Base-by-base conservation (phyloP, 2,329 filamentous ascomycete genomes). In the Scedosporium dehoogii region DNA sequence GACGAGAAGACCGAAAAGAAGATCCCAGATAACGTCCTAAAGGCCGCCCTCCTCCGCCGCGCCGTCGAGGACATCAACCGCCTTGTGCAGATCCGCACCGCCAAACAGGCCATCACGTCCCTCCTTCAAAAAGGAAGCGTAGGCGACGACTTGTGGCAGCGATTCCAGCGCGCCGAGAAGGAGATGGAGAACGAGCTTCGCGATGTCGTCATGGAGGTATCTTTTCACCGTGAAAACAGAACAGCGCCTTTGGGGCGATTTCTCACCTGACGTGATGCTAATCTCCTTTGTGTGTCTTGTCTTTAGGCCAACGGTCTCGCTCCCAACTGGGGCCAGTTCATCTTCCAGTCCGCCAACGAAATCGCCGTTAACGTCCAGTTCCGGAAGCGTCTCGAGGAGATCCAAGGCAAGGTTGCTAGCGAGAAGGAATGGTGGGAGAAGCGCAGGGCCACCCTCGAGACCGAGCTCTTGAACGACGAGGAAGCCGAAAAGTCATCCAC, bases 261-360 rank as follows among this genome's bases (percentile, higher is more conserved):
- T 7, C 6, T 1, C 16, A 7, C 3, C 16, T 18, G 6, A 3
- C 12, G 4, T 23, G 7, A 23, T 56, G 25, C 14, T 29, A 59
- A 64, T 23, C 18, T 46, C 18, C 63, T 38, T 9, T 12, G 33
- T 38, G 33, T 38, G 29, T 38, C 2, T 38, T 63, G 21, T 62
- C 23, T 48, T 44, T 57, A 97, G 91, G 94, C 96, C 69, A 97
- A 97, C 73, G 92, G 90, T 21, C 89, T 97, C 66, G 82, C 85
- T 1, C 88, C 90, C 58, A 88, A 88, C 74, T 99, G 94, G 94
- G 94, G 94, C 65, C 88, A 94, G 72, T 86, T 85, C 63, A 97
- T 99, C 73, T 99, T 99, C 83, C 94, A 99, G 75, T 92, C 90
- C 56, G 94, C 94, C 62, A 96, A 96, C 75, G 94, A 99, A 76